Evolutionary conservation across 1,284 basidiomycete species (phyloP).

Genomic region (Gymnopus androsaceus): DNA sequence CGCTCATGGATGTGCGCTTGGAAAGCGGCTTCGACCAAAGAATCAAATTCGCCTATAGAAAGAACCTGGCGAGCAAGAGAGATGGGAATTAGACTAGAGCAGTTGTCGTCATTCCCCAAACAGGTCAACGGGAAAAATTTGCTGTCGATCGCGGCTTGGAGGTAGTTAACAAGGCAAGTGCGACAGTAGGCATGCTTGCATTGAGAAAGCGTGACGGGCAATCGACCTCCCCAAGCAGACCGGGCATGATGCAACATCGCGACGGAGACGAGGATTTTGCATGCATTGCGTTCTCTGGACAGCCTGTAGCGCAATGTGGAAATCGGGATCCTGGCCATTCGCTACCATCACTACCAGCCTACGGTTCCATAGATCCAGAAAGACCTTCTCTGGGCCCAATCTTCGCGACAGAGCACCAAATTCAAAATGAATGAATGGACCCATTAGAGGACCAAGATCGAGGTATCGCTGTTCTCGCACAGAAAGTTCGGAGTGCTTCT

Average conservation of each 20-base stretch:
- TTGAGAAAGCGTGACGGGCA: constrained; percentile 48
- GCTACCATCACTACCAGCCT: constrained; percentile 37
- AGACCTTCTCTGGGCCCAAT: constrained; percentile 42
- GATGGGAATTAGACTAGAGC: constrained; percentile 54
- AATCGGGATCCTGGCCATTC: constrained; percentile 35
- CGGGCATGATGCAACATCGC: constrained; percentile 45
- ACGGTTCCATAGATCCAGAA: constrained; percentile 35
- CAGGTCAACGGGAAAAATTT: constrained; percentile 69
- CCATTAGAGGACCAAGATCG: constrained; percentile 46
- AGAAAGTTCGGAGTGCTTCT: constrained; percentile 44
- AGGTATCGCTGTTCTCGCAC: constrained; percentile 43
- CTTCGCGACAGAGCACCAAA: constrained; percentile 31
- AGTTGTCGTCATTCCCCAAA: constrained; percentile 60
- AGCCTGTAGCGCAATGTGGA: constrained; percentile 38
- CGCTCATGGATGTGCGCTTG: constrained; percentile 54
- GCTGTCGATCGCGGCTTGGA: constrained; percentile 55
- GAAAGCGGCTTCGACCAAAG: constrained; percentile 58
- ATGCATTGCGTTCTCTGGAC: constrained; percentile 37
- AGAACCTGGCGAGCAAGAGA: constrained; percentile 50
- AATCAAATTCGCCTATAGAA: constrained; percentile 49
- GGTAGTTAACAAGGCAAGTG: constrained; percentile 56
- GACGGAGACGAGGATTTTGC: constrained; percentile 24
- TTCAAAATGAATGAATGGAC: constrained; percentile 45
- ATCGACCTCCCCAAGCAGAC: constrained; percentile 59
- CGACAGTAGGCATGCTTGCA: constrained; percentile 72